Base-by-base conservation (phyloP, 306 rosid species). In the Cicer pinnatifidum region DNA sequence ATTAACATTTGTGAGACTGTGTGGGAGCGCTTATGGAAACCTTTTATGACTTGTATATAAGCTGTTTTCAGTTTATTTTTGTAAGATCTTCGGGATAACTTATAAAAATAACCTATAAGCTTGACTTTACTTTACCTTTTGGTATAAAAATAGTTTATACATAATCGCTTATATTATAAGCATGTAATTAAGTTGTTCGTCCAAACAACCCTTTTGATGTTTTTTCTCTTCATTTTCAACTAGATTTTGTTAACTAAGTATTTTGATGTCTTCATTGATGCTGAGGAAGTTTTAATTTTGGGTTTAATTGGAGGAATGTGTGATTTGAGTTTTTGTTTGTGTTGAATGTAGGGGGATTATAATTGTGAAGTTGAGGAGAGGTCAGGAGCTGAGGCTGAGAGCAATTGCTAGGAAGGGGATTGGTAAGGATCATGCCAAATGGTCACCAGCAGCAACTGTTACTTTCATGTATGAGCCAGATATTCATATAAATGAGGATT, bases 381-480 rank as follows among this genome's bases (percentile, higher is more conserved):
- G 99, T 53, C 97, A 94, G 81, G 99, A 94, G 69, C 84, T 94
- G 84, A 88, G 89, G 93, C 83, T 94, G 83, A 86, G 99, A 67
- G 99, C 99, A 65, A 90, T 94, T 75, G 96, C 97, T 61, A 87
- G 97, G 72, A 94, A 94, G 72, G 99, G 99, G 43, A 94, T 94
- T 76, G 99, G 97, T 20, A 94, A 94, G 75, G 99, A 94, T 86
- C 99, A 94, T 79, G 97, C 99, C 6, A 91, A 94, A 83, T 94
- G 99, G 99, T 91, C 97, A 0, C 99, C 99, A 7, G 97, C 99
- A 0, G 99, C 97, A 7, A 94, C 99, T 66, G 97, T 90, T 3
- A 88, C 96, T 47, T 94, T 94, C 83, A 94, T 94, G 99, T 94
- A 91, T 67, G 96, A 94, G 67, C 99, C 99, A 0, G 90, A 83